Evolutionary conservation across 1,284 basidiomycete genomes (phyloP).

Genomic region (Trametes sp.): DNA sequence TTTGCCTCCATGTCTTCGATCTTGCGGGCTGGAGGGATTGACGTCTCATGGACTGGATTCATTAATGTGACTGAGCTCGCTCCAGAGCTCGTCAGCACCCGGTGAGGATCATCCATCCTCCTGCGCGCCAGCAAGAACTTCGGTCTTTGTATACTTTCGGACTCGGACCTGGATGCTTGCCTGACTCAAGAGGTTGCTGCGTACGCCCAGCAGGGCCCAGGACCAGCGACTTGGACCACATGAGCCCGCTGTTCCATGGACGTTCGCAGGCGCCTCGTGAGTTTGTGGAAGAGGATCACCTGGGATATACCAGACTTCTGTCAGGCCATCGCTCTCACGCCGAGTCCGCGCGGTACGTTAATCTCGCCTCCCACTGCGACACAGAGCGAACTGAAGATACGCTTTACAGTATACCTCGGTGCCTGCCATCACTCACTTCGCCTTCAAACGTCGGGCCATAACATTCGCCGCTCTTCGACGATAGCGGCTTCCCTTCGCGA

Average conservation of each 20-base stretch:
- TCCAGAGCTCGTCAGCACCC: background rate
- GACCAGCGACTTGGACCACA: conserved; percentile 12
- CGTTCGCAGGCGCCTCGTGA: conserved; percentile 4
- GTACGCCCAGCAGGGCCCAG: conserved; percentile 6
- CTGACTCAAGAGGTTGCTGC: background rate
- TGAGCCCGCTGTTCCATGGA: background rate
- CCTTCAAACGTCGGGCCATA: conserved; percentile 1
- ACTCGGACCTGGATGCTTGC: conserved; percentile 14
- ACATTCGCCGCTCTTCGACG: conserved; percentile 6
- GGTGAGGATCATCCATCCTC: conserved; percentile 1
- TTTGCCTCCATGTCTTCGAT: background rate
- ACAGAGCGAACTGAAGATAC: conserved; percentile 5
- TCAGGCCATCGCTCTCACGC: conserved; percentile 16
- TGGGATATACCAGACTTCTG: conserved; percentile 18
- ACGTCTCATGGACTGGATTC: background rate
- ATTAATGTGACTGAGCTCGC: background rate
- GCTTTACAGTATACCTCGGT: conserved; percentile 12
- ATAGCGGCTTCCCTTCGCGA: conserved; percentile 11
- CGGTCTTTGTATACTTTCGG: conserved; percentile 17
- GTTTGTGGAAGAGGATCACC: conserved; percentile 18
- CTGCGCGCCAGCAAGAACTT: conserved; percentile 15
- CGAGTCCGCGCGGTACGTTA: conserved; percentile 16
- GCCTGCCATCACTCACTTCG: background rate
- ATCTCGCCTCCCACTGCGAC: conserved; percentile 5
- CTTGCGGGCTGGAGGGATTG: background rate